Conservation (phyloP, 305 asterid genomes). For the Coffea humblotiana region DNA sequence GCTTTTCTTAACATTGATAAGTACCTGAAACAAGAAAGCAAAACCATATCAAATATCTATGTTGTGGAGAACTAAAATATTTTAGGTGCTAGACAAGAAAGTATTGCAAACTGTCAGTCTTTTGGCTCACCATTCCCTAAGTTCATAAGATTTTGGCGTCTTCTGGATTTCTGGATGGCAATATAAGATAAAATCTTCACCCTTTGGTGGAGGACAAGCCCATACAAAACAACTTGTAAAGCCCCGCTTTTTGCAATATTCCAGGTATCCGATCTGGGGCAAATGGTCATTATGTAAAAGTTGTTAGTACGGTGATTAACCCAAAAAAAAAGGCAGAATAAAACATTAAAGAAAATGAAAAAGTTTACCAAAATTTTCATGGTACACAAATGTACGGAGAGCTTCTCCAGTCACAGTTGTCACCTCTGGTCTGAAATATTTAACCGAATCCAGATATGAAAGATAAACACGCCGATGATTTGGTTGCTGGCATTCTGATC, state of each 20-base stretch:
- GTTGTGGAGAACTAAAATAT: slow-evolving; percentile 16
- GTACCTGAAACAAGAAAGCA: slow-evolving; percentile 65
- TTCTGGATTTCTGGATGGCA: slow-evolving; percentile 99
- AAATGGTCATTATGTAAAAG: slow-evolving; percentile 17
- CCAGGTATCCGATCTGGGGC: slow-evolving; percentile 90
- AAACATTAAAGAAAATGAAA: slow-evolving; percentile 15
- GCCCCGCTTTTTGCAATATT: slow-evolving; percentile 90
- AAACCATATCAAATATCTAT: slow-evolving; percentile 19
- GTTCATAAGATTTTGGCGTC: slow-evolving; percentile 97
- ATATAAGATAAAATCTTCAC: slow-evolving; percentile 91
- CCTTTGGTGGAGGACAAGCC: slow-evolving; percentile 98
- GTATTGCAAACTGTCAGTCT: slow-evolving; percentile 13
- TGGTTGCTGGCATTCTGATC: slow-evolving; percentile 95
- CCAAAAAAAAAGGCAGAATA: neutral
- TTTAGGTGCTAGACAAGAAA: neutral
- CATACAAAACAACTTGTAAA: slow-evolving; percentile 96
- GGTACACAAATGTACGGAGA: slow-evolving; percentile 93
- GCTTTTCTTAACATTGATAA: slow-evolving; percentile 92
- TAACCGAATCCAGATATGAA: slow-evolving; percentile 92
- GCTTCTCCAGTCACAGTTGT: slow-evolving; percentile 95
- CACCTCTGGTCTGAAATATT: slow-evolving; percentile 96
- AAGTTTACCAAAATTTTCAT: slow-evolving; percentile 81
- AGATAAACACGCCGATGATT: slow-evolving; percentile 98
- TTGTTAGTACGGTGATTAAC: slow-evolving; percentile 17
- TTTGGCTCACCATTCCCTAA: slow-evolving; percentile 84